phyloP scores from a whole-genome alignment of 176 grass and related monocot species.

The Zea luxurians region DNA sequence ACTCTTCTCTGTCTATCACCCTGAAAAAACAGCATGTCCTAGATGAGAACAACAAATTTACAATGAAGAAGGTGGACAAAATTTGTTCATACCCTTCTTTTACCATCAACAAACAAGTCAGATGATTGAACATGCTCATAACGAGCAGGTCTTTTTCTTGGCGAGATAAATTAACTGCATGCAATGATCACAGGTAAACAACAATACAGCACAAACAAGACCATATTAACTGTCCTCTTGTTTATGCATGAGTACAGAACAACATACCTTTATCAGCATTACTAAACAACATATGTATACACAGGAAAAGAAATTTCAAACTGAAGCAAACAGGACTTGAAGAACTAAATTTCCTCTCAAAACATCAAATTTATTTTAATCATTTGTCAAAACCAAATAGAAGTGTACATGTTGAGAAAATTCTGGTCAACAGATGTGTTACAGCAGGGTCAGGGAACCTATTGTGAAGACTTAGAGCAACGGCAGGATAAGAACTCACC shows the following conservation, averaged over 20 bases:
- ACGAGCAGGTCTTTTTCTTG: slow-evolving; percentile 59
- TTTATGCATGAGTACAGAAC: slow-evolving; percentile 43
- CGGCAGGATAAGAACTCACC: slow-evolving; percentile 59
- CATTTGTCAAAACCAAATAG: slow-evolving; percentile 13
- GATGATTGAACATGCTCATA: slow-evolving; percentile 58
- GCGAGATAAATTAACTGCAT: slow-evolving; percentile 70
- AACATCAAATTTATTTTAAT: slow-evolving; percentile 12
- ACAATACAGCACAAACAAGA: slow-evolving; percentile 48
- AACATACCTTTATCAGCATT: slow-evolving; percentile 49
- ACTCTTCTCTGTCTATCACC: slow-evolving; percentile 90
- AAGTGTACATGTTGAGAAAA: slow-evolving; percentile 8
- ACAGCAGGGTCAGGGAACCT: slow-evolving; percentile 1
- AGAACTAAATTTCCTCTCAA: not conserved
- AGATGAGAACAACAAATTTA: slow-evolving; percentile 42
- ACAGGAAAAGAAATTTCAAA: slow-evolving; percentile 22
- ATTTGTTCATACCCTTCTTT: slow-evolving; percentile 65
- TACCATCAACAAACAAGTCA: slow-evolving; percentile 72
- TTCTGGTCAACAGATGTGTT: not conserved
- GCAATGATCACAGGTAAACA: slow-evolving; percentile 76
- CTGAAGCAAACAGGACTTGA: slow-evolving; percentile 28
- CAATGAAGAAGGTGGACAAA: slow-evolving; percentile 34
- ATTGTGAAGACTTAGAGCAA: slow-evolving; percentile 21
- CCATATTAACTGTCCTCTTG: slow-evolving; percentile 38
- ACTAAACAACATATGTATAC: slow-evolving; percentile 38
- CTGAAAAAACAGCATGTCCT: slow-evolving; percentile 50